phyloP scores from a whole-genome alignment of 2,329 filamentous ascomycete species.

The Aureobasidium sp. region DNA sequence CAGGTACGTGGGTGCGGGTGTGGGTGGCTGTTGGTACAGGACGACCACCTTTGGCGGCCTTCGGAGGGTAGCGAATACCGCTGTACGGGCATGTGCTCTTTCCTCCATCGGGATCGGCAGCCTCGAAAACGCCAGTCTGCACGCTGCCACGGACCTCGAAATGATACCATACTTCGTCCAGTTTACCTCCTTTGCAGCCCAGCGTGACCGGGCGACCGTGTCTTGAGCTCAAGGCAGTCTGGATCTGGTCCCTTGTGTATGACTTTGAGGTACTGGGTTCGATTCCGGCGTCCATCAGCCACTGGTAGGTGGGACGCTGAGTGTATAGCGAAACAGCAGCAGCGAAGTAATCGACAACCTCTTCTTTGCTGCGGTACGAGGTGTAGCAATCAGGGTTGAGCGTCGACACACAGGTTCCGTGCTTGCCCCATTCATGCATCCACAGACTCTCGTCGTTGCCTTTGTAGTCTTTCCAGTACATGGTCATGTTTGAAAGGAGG shows the following conservation, averaged over 20 bases:
- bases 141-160: slow-evolving; percentile 54
- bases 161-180: slow-evolving; percentile 53
- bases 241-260: slow-evolving; percentile 52
- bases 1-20: background rate
- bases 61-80: slow-evolving; percentile 58
- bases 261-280: slow-evolving; percentile 45
- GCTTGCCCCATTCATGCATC: slow-evolving; percentile 64
- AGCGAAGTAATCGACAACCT: slow-evolving; percentile 62
- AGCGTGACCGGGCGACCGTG: slow-evolving; percentile 50
- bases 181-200: slow-evolving; percentile 42
- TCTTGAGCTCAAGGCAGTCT: slow-evolving; percentile 46
- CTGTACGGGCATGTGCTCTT: slow-evolving; percentile 53
- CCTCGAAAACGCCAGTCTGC: slow-evolving; percentile 52
- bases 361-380: slow-evolving; percentile 47
- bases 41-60: slow-evolving; percentile 29
- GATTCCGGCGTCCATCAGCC: slow-evolving; percentile 53
- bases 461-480: slow-evolving; percentile 61
- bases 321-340: slow-evolving; percentile 58
- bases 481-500: slow-evolving; percentile 57
- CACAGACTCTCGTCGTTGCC: slow-evolving; percentile 57
- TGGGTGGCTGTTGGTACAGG: slow-evolving; percentile 26
- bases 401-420: slow-evolving; percentile 65
- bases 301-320: slow-evolving; percentile 54
- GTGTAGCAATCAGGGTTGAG: slow-evolving; percentile 56
- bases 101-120: slow-evolving; percentile 46